Base-by-base conservation (phyloP, 108 stramenopile species). In the Cyclotella baltica region DNA sequence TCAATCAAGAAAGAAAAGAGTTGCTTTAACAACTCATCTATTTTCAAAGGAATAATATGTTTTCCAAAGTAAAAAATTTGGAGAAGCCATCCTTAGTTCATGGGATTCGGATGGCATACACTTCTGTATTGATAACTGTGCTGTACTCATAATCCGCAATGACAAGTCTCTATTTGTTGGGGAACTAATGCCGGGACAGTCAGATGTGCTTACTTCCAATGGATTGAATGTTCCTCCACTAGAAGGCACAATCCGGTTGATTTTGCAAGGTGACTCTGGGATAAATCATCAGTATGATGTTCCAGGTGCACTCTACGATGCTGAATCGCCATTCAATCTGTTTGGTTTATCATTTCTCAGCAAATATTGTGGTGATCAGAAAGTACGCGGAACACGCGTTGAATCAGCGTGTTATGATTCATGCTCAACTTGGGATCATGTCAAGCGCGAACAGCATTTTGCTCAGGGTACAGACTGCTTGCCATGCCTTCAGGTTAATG, bases 71-170 rank as follows among this genome's bases (percentile, higher is more conserved):
- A 13, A 43, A 43, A 43, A 43, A 6, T 10, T 43, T 43, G 40
- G 10, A 43, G 40, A 43, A 10, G 40, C 40, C 6, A 10, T 10
- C 13, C 13, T 43, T 6, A 43, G 10, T 16, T 53, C 64, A 19
- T 66, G 38, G 64, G 40, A 63, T 36, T 37, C 65, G 0, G 67
- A 68, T 52, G 67, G 67, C 0, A 52, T 68, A 10, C 4, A 25
- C 0, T 68, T 68, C 35, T 4, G 4, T 29, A 15, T 68, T 4
- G 67, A 68, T 20, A 51, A 59, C 58, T 31, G 58, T 59, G 58
- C 58, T 19, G 30, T 28, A 6, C 18, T 4, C 29, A 71, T 58
- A 4, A 40, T 37, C 8, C 36, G 35, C 56, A 57, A 57, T 35
- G 37, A 38, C 19, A 56, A 28, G 38, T 56, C 67, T 34, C 3